A percentile compares a stretch with the other conserved stretches of the same genome.
Evolutionary conservation across 306 rosid genomes (phyloP).

Genomic region (Castanospermum australe): DNA sequence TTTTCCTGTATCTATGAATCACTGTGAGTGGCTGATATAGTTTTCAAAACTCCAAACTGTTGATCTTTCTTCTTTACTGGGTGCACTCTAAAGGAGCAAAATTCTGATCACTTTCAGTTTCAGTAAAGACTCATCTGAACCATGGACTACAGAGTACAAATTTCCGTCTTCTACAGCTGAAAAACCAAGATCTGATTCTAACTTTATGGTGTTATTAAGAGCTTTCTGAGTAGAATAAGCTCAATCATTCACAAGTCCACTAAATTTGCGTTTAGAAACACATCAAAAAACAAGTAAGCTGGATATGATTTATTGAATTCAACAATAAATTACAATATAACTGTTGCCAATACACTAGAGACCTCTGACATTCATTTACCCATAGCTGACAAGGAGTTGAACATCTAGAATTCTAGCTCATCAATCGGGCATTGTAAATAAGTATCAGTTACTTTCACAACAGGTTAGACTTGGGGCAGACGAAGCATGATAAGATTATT

Average conservation of each 20-base stretch:
- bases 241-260: background rate
- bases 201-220: background rate
- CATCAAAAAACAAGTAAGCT: background rate
- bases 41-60: too few species aligned
- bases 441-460: background rate
- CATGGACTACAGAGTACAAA: background rate
- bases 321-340: constrained; percentile 31
- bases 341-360: background rate
- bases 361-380: constrained; percentile 6
- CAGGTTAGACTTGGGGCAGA: background rate
- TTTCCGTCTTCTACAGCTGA: too few species aligned
- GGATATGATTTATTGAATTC: constrained; percentile 4
- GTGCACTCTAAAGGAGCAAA: too few species aligned
- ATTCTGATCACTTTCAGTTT: too few species aligned
- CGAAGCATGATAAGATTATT: constrained; percentile 34
- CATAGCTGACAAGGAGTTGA: background rate
- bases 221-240: background rate
- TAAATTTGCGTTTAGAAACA: constrained; percentile 1
- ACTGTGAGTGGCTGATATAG: too few species aligned
- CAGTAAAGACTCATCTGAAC: too few species aligned
- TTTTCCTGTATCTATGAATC: too few species aligned
- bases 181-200: background rate
- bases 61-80: too few species aligned
- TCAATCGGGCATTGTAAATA: background rate
- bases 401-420: background rate